Evolutionary conservation across 352 stramenopile species (phyloP).

Genomic region (Pythium insidiosum): DNA sequence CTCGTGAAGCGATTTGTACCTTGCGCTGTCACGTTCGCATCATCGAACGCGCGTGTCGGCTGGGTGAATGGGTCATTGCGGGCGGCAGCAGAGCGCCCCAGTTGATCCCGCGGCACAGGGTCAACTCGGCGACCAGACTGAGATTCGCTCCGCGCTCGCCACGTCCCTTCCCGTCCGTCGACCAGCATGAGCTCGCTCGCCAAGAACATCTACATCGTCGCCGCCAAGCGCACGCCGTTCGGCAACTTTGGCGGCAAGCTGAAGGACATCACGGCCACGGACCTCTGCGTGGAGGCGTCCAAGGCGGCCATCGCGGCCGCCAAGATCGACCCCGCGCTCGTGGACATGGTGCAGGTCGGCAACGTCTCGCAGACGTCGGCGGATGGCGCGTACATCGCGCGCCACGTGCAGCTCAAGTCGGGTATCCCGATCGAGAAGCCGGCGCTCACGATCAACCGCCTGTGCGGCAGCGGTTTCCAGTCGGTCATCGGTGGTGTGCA

Average conservation of each 20-base stretch:
- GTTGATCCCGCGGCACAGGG: no score
- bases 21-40: no score
- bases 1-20: no score
- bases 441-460: slow-evolving; percentile 95
- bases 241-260: slow-evolving; percentile 92
- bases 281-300: slow-evolving; percentile 84
- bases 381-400: slow-evolving; percentile 92
- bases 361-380: slow-evolving; percentile 94
- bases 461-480: slow-evolving; percentile 97
- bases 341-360: slow-evolving; percentile 93
- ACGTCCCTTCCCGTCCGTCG: no score
- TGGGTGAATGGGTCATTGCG: no score
- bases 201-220: slow-evolving; percentile 93
- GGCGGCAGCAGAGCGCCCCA: no score
- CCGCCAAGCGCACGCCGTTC: slow-evolving; percentile 95
- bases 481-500: slow-evolving; percentile 90
- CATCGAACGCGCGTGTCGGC: no score
- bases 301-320: slow-evolving; percentile 75
- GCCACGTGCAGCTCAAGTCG: slow-evolving; percentile 92
- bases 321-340: slow-evolving; percentile 77
- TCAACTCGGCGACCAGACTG: no score
- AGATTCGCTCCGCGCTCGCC: no score
- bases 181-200: slow-evolving; percentile 28
- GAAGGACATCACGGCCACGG: slow-evolving; percentile 88
- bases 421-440: slow-evolving; percentile 87